Evolutionary conservation across 2,329 filamentous ascomycete genomes (phyloP).

Genomic region (Pseudogymnoascus destructans): DNA sequence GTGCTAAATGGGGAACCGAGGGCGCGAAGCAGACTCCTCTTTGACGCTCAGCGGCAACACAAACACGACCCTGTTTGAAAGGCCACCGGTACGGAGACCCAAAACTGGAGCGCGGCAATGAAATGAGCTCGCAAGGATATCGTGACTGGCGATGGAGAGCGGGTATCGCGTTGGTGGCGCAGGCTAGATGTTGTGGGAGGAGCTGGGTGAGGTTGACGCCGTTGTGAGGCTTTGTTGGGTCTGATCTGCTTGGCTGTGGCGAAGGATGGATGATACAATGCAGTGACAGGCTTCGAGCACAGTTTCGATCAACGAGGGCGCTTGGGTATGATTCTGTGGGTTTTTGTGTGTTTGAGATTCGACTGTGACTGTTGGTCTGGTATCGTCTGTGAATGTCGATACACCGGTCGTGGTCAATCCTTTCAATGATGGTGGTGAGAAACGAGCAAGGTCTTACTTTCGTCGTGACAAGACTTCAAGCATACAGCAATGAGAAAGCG

Average conservation of each 20-base stretch:
- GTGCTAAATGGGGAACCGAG: conserved; percentile 8
- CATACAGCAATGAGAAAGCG: neutral
- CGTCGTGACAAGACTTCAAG: conserved; percentile 4
- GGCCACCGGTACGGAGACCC: conserved; percentile 2
- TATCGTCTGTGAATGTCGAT: conserved; percentile 3
- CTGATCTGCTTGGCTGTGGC: neutral
- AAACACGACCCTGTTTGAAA: conserved; percentile 9
- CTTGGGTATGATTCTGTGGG: conserved; percentile 5
- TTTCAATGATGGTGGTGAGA: neutral
- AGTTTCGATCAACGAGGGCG: conserved; percentile 7
- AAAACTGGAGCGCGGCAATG: conserved; percentile 7
- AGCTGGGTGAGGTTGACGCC: conserved; percentile 1
- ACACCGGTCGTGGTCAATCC: neutral
- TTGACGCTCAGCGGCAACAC: conserved; percentile 8
- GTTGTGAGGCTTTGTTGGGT: neutral
- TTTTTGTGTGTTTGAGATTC: conserved; percentile 2
- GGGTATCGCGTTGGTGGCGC: conserved; percentile 7
- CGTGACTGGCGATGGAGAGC: neutral
- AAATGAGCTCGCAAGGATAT: conserved; percentile 1
- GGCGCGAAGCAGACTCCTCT: conserved; percentile 6
- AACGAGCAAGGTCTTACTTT: neutral
- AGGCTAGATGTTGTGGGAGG: neutral
- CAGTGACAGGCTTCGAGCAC: conserved; percentile 6
- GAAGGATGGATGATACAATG: conserved; percentile 7
- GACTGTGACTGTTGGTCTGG: neutral